Percentiles rank a stretch among this genome's conserved stretches.
phyloP scores from a whole-genome alignment of 495 filamentous ascomycete genomes.

The Talaromyces adpressus region DNA sequence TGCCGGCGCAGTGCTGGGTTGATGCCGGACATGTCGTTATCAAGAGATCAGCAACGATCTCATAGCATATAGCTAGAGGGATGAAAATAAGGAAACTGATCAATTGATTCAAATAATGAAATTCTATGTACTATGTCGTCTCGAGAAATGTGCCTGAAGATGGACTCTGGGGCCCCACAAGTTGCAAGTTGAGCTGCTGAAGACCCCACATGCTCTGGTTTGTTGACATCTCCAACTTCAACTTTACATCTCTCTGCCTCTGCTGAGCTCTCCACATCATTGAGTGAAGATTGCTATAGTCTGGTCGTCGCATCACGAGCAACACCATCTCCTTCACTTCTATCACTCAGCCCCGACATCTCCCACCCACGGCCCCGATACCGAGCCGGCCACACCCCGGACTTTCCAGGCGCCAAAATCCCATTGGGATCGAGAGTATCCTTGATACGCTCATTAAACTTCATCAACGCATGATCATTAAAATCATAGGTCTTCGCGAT shows the following conservation, averaged over 20 bases:
- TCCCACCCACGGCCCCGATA: constrained; percentile 21
- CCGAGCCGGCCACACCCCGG: constrained; percentile 48
- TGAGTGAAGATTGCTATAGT: neutral
- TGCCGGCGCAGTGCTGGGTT: neutral
- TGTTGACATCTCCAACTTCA: neutral
- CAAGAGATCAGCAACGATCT: neutral
- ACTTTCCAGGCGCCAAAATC: constrained; percentile 49
- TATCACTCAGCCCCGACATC: neutral
- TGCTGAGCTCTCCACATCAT: neutral
- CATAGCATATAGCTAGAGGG: neutral
- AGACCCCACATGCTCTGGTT: neutral
- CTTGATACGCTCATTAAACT: constrained; percentile 49
- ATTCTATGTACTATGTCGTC: neutral
- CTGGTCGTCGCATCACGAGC: neutral
- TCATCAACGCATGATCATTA: constrained; percentile 45
- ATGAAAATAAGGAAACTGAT: neutral
- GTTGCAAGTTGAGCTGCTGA: neutral
- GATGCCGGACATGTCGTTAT: neutral
- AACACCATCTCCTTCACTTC: neutral
- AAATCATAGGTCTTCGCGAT: constrained; percentile 45
- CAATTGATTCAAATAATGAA: neutral
- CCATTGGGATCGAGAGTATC: constrained; percentile 52
- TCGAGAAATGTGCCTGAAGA: neutral
- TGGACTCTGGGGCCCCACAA: neutral
- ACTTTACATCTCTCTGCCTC: neutral